Base-by-base conservation (phyloP, 1,284 basidiomycete genomes). In the Irpex sp. region DNA sequence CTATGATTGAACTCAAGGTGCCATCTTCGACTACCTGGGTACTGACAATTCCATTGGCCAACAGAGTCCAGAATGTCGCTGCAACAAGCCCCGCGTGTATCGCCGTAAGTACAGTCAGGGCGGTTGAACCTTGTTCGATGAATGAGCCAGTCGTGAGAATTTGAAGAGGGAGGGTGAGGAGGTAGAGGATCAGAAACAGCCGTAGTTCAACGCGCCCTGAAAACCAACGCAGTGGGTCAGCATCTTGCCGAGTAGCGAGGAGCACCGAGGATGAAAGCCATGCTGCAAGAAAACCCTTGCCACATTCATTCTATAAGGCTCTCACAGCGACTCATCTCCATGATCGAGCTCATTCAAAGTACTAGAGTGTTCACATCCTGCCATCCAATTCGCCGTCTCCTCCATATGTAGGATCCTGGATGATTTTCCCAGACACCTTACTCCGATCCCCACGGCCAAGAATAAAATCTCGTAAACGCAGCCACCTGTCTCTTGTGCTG, bases 1-100 rank as follows among this genome's bases (percentile, higher is more conserved):
- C 91, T 61, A 91, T 78, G 36, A 93, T 65, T 61, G 87, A 85
- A 65, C 84, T 85, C 19, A 86, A 77, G 0, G 92, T 92, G 8
- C 93, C 93, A 70, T 96, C 94, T 69, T 93, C 91, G 58, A 92
- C 87, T 34, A 94, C 73, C 74, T 96, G 93, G 8, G 90, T 92
- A 38, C 91, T 89, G 26, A 96, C 84, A 60, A 95, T 75, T 3
- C 82, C 92, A 74, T 94, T 95, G 34, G 82, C 90, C 56, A 96
- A 78, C 59, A 96, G 78, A 3, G 85, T 70, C 91, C 91, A 94
- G 70, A 93, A 94, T 0, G 92, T 75, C 3, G 88, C 81, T 4
- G 85, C 87, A 37, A 94, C 84, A 19, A 88, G 67, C 3, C 87
- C 89, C 1, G 86, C 85, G 74, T 89, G 93, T 5, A 96, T 79